phyloP scores from a whole-genome alignment of 768 basidiomycete species.

The Kwoniella shandongensis region DNA sequence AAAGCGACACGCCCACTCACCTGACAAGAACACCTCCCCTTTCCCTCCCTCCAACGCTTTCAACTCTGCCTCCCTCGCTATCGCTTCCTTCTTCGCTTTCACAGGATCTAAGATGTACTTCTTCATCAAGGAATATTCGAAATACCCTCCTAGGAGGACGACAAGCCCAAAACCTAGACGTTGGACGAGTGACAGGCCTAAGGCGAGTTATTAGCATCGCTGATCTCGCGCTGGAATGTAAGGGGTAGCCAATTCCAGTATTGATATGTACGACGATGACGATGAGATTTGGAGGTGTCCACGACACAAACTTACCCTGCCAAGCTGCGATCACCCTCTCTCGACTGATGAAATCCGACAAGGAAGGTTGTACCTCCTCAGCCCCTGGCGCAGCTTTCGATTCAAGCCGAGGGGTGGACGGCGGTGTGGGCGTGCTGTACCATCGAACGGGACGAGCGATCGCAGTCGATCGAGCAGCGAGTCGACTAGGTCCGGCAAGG shows the following conservation, averaged over 20 bases:
- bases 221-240: too few relatives aligned
- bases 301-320: neutral
- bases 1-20: too few relatives aligned
- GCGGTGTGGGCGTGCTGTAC: neutral
- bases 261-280: too few relatives aligned
- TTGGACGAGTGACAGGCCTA: slow-evolving; percentile 11
- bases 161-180: slow-evolving; percentile 10
- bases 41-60: slow-evolving; percentile 1
- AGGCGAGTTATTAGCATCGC: too few relatives aligned
- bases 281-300: neutral
- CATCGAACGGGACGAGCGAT: too few relatives aligned
- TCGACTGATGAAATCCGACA: slow-evolving; percentile 5
- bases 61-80: neutral
- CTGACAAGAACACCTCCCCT: neutral
- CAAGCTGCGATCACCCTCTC: neutral
- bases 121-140: slow-evolving; percentile 17
- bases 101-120: slow-evolving; percentile 11
- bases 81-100: slow-evolving; percentile 6
- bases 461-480: too few relatives aligned
- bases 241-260: too few relatives aligned
- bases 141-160: slow-evolving; percentile 6
- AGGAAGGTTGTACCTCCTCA: neutral
- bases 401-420: neutral
- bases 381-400: neutral
- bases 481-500: too few relatives aligned